Percentiles rank a stretch among this genome's conserved stretches.
These are phyloP conservation scores for Paramecium primaurelia DNA, from an alignment of 73 alveolate genomes.

Conservation along the genomic window DNA sequence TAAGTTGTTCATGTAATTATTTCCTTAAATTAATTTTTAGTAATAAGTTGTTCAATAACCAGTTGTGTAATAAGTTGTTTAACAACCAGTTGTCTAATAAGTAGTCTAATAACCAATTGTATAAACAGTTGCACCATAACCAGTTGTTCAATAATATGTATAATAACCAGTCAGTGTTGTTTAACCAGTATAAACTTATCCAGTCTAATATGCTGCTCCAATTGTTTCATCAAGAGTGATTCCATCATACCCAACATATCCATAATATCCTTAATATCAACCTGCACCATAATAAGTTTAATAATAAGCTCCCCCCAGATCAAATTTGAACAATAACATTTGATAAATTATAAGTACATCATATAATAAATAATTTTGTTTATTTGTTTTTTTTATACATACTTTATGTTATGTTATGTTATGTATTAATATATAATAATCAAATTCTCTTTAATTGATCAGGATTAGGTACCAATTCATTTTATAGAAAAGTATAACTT, in stretches of 20 bases:
- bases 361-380: background rate
- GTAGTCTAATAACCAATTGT: slow-evolving; percentile 18
- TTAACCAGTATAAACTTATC: background rate
- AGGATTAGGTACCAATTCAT: slow-evolving; percentile 93
- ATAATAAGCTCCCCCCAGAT: slow-evolving; percentile 15
- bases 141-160: background rate
- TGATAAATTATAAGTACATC: slow-evolving; percentile 6
- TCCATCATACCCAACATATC: background rate
- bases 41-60: slow-evolving; percentile 39
- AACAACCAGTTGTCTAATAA: slow-evolving; percentile 23
- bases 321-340: slow-evolving; percentile 3
- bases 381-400: background rate
- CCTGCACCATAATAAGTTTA: background rate
- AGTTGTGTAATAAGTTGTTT: slow-evolving; percentile 3
- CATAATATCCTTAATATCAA: background rate
- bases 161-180: slow-evolving; percentile 3
- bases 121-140: background rate
- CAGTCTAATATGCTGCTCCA: slow-evolving; percentile 5
- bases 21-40: background rate
- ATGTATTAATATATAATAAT: background rate
- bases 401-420: background rate
- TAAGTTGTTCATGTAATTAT: background rate
- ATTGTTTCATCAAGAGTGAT: slow-evolving; percentile 20
- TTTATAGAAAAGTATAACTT: slow-evolving; percentile 83
- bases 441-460: slow-evolving; percentile 68